Base-by-base conservation (phyloP, 495 filamentous ascomycete genomes). In the Bathelium albidoporum region DNA sequence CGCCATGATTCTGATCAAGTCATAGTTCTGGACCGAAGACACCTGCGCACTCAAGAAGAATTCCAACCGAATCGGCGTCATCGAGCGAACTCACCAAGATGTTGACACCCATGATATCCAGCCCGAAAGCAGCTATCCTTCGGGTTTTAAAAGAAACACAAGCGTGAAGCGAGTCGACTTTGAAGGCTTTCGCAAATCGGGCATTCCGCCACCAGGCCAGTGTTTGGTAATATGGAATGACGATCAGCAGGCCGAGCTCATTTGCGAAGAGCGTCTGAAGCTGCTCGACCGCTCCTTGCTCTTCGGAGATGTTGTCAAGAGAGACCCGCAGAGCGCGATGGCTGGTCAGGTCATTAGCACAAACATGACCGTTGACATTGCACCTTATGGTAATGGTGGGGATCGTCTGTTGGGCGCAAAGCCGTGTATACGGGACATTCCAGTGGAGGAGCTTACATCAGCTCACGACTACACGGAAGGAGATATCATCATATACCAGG, bases 261-360 rank as follows among this genome's bases (percentile, higher is more conserved):
- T 75, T n/a, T 69, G 64, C 0, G 66, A 71, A 58, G 34, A 63
- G 0, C 61, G 69, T 20, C 66, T 78, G 32, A 58, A 62, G 29
- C 61, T 77, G 32, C 62, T 76, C 26, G 75, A 76, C 60, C 68
- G 76, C 3, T 63, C 65, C 18, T 63, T 77, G 41, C 61, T 73
- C 32, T 65, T 77, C 22, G 75, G 76, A 20, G 75, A 78, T 64
- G 63, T 76, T 16, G 75, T 78, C 59, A 76, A 76, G 70, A 64
- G 65, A 41, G 58, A 70, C 41, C 59, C 65, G 11, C 63, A 67
- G 34, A 65, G 70, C 62, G 67, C 73, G n/a, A 75, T 77, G 70
- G 76, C 71, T 63, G 76, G 76, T 34, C 74, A 73, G 20, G 73
- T 78, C 45, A 72, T 76, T 24, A 71, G 72, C 55, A 69, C 70